Evolutionary conservation across 2,329 filamentous ascomycete genomes (phyloP).

Genomic region (Fusarium sterilihyphosum): DNA sequence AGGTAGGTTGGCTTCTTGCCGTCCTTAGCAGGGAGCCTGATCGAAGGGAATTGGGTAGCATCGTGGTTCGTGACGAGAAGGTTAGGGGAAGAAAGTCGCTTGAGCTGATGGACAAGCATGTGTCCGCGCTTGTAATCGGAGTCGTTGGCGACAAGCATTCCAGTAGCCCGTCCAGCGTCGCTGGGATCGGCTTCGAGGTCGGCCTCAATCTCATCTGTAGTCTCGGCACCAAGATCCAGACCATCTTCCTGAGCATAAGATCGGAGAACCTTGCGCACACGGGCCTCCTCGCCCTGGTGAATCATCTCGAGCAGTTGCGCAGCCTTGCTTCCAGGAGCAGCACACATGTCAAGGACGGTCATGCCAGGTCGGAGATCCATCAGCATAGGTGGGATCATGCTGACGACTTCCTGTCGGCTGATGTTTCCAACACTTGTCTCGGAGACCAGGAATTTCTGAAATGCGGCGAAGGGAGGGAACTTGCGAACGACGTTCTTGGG

Average conservation of each 20-base stretch:
- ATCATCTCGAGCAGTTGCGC: constrained; percentile 95
- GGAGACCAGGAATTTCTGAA: constrained; percentile 97
- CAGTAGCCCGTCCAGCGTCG: constrained; percentile 89
- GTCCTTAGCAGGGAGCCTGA: constrained; percentile 76
- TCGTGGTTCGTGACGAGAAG: constrained; percentile 98
- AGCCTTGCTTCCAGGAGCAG: constrained; percentile 96
- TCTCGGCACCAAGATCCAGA: constrained; percentile 60
- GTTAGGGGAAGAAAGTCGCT: constrained; percentile 95
- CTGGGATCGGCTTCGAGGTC: constrained; percentile 67
- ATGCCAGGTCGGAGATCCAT: constrained; percentile 93
- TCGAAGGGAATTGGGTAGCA: constrained; percentile 92
- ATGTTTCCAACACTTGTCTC: constrained; percentile 98
- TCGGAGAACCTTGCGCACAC: constrained; percentile 77
- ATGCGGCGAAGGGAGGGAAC: constrained; percentile 91
- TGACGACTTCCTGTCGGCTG: constrained; percentile 95
- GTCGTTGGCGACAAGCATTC: constrained; percentile 94
- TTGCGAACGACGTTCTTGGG: constrained; percentile 95
- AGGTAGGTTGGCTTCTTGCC: constrained; percentile 75
- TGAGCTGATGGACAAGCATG: constrained; percentile 97
- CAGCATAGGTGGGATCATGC: constrained; percentile 96
- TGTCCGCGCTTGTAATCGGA: constrained; percentile 96
- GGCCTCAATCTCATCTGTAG: constrained; percentile 57
- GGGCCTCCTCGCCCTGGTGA: constrained; percentile 89
- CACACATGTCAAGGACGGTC: constrained; percentile 94
- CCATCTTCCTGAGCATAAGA: constrained; percentile 70